Percentiles rank a stretch among this genome's conserved stretches.
Evolutionary conservation across 768 basidiomycete species (phyloP).

Genomic region (Hirschioporus abietinus): DNA sequence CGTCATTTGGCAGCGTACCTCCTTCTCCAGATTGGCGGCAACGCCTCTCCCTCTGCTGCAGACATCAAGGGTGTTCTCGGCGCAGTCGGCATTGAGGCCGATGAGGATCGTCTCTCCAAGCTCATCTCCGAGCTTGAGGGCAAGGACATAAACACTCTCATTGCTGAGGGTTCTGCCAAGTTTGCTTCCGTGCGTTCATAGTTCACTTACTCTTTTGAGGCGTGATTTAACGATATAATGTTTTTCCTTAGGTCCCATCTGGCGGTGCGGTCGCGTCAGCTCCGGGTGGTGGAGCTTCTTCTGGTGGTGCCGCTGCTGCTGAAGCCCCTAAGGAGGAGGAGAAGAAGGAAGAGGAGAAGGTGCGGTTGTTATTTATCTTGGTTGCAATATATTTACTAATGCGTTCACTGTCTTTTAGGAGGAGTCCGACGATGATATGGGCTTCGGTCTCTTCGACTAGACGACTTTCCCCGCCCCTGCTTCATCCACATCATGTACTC

Average conservation of each 20-base stretch:
- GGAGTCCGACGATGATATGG: constrained; percentile 98
- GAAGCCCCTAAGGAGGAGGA: constrained; percentile 76
- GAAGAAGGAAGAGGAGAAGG: constrained; percentile 88
- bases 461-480: constrained; percentile 5
- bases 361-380: constrained; percentile 24
- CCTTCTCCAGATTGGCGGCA: constrained; percentile 93
- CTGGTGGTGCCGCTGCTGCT: constrained; percentile 48
- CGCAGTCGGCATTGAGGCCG: constrained; percentile 84
- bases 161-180: constrained; percentile 87
- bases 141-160: constrained; percentile 82
- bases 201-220: background rate
- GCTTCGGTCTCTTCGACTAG: constrained; percentile 98
- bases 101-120: constrained; percentile 72
- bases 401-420: constrained; percentile 42
- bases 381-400: background rate
- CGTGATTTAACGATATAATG: constrained; percentile 8
- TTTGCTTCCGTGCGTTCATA: constrained; percentile 76
- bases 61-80: constrained; percentile 87
- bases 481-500: background rate
- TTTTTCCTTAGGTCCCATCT: constrained; percentile 68
- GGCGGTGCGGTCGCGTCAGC: constrained; percentile 73
- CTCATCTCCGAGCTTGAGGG: constrained; percentile 87
- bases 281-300: constrained; percentile 48
- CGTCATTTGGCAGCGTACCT: constrained; percentile 94
- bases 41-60: constrained; percentile 74